Percentiles rank a stretch among this genome's conserved stretches.
Evolutionary conservation across 2,329 filamentous ascomycete genomes (phyloP).

Genomic region (Talaromyces atroroseus): DNA sequence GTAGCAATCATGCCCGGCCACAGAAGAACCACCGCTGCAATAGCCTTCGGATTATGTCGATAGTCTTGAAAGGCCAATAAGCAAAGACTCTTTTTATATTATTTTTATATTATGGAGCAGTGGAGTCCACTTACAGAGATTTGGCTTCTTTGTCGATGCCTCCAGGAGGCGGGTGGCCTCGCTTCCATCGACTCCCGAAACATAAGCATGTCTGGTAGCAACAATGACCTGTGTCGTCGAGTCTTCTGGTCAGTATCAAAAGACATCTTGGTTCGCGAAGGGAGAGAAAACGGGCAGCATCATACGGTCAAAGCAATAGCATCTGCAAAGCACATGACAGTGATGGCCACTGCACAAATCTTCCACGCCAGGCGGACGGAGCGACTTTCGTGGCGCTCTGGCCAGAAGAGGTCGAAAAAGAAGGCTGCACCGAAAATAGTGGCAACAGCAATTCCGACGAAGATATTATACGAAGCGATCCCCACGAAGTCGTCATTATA

Average conservation of each 20-base stretch:
- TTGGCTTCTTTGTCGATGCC: constrained; percentile 30
- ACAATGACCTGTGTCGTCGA: constrained; percentile 37
- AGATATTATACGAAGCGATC: constrained; percentile 54
- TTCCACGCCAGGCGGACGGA: constrained; percentile 52
- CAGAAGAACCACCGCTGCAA: constrained; percentile 49
- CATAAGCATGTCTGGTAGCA: constrained; percentile 41
- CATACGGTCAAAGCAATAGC: constrained; percentile 47
- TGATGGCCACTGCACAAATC: constrained; percentile 46
- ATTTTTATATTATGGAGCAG: background rate
- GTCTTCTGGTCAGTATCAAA: background rate
- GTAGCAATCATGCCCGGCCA: constrained; percentile 50
- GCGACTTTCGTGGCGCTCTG: constrained; percentile 47
- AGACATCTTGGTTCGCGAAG: background rate
- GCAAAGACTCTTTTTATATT: background rate
- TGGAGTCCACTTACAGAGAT: constrained; percentile 19
- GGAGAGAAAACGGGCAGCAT: background rate
- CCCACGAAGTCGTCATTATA: constrained; percentile 54
- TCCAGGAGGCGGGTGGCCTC: constrained; percentile 24
- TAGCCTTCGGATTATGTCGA: constrained; percentile 44
- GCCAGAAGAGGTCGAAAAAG: constrained; percentile 60
- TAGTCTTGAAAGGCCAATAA: constrained; percentile 29
- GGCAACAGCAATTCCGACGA: constrained; percentile 52
- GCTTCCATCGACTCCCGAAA: constrained; percentile 36
- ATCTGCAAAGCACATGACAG: constrained; percentile 43
- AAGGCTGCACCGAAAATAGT: constrained; percentile 56